phyloP scores from a whole-genome alignment of 129 eudicot genomes.

The Arctium lappa region DNA sequence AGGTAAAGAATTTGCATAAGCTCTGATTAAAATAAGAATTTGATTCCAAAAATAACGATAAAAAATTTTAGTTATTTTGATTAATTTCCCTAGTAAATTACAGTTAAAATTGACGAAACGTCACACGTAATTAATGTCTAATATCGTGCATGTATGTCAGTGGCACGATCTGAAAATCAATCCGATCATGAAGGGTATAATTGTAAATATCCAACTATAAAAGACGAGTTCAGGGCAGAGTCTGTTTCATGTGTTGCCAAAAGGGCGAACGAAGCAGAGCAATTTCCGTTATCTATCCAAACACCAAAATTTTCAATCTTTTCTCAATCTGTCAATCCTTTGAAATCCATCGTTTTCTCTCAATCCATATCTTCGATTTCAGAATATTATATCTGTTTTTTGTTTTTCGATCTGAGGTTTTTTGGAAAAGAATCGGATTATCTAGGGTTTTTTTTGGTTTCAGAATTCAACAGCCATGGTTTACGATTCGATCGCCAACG shows the following conservation, averaged over 20 bases:
- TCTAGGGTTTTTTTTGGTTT: slow-evolving; percentile 23
- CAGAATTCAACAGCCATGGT: slow-evolving; percentile 37
- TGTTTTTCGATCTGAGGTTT: neutral
- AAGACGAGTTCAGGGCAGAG: neutral
- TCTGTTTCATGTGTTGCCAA: slow-evolving; percentile 24
- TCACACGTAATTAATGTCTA: slow-evolving; percentile 5
- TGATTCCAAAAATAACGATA: no score
- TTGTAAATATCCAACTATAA: neutral
- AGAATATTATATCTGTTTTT: neutral
- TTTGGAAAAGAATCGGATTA: neutral
- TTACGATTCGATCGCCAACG: slow-evolving; percentile 50
- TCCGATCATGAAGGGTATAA: neutral
- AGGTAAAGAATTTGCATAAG: no score
- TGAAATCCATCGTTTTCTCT: neutral
- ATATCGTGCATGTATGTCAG: neutral
- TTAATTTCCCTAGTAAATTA: neutral
- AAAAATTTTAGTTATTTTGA: no score
- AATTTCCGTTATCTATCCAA: slow-evolving; percentile 38
- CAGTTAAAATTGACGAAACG: slow-evolving; percentile 6
- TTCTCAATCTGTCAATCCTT: slow-evolving; percentile 3
- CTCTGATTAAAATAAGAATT: no score
- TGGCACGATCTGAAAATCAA: slow-evolving; percentile 21
- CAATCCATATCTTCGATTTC: slow-evolving; percentile 6
- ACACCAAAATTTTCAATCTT: slow-evolving; percentile 11
- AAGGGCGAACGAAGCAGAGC: slow-evolving; percentile 46